Evolutionary conservation across 306 rosid species (phyloP).

Genomic region (Castanopsis chinensis): DNA sequence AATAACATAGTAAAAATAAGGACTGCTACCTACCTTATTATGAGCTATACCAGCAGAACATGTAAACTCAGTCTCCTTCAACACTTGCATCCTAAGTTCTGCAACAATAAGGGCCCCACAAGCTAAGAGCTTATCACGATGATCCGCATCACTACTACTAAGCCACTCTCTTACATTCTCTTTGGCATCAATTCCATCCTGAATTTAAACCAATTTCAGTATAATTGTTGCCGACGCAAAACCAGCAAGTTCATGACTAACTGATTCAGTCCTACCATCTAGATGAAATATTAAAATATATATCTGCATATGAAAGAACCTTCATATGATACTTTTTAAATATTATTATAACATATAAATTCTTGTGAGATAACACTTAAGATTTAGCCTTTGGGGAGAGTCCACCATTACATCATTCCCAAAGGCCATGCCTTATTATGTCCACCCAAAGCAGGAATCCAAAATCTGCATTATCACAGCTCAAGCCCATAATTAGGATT

Average conservation of each 20-base stretch:
- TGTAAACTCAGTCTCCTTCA: conserved; percentile 87
- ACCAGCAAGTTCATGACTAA: neutral
- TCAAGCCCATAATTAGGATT: too few species aligned
- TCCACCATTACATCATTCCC: neutral
- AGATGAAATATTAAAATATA: neutral
- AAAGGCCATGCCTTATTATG: neutral
- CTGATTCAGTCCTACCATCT: neutral
- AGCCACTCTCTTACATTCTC: conserved; percentile 77
- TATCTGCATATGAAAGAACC: neutral
- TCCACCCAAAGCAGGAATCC: neutral
- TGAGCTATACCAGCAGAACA: conserved; percentile 99
- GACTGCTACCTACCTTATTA: conserved; percentile 61
- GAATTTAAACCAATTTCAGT: conserved; percentile 37
- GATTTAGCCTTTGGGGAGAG: neutral
- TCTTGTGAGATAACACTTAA: neutral
- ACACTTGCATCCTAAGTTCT: conserved; percentile 80
- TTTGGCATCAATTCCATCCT: conserved; percentile 60
- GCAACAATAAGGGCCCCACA: conserved; percentile 91
- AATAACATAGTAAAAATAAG: conserved; percentile 6
- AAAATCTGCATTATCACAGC: neutral
- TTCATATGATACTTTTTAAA: neutral
- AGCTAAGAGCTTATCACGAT: conserved; percentile 82
- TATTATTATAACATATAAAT: neutral
- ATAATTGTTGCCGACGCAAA: neutral
- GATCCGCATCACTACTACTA: conserved; percentile 54